Evolutionary conservation across 371 early-diverging fungal genomes (phyloP).

Genomic region (Chytridiales sp.): DNA sequence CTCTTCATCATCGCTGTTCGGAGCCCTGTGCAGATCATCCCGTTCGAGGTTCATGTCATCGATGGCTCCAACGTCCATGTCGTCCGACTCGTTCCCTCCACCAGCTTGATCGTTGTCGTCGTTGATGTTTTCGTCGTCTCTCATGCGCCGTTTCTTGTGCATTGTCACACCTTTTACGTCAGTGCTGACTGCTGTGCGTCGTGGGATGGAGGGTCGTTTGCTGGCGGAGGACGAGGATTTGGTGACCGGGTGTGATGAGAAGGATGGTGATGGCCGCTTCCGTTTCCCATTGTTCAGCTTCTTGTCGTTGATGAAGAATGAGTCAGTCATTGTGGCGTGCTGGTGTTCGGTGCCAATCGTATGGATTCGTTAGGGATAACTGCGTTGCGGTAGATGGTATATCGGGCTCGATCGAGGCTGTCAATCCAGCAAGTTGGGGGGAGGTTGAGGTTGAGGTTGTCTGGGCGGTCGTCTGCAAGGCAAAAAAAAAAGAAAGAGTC

Average conservation of each 20-base stretch:
- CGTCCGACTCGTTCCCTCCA: slow-evolving; percentile 57
- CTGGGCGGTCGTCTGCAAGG: too few species aligned
- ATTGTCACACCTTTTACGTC: neutral
- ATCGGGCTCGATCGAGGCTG: too few species aligned
- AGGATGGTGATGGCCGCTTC: neutral
- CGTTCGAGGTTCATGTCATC: slow-evolving; percentile 62
- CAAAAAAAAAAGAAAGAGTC: too few species aligned
- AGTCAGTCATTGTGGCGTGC: slow-evolving; percentile 19
- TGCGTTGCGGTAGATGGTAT: too few species aligned
- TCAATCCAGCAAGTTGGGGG: too few species aligned
- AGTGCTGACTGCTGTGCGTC: neutral
- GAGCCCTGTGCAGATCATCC: slow-evolving; percentile 64
- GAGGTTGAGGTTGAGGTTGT: too few species aligned
- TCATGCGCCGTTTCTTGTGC: neutral
- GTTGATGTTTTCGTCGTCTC: slow-evolving; percentile 37
- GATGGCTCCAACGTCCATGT: slow-evolving; percentile 52
- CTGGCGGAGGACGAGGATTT: neutral
- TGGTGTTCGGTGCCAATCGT: too few species aligned
- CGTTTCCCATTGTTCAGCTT: neutral
- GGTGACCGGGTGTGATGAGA: neutral
- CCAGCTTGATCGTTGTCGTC: slow-evolving; percentile 36
- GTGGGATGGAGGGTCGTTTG: too few species aligned
- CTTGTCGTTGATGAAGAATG: slow-evolving; percentile 13
- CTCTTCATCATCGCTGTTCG: slow-evolving; percentile 67
- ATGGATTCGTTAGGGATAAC: too few species aligned